A percentile compares a stretch with the other conserved stretches of the same genome.
These are phyloP conservation scores for Hyaloraphidium curvatum DNA, from an alignment of 192 early-diverging fungal genomes.

Conservation along the genomic window DNA sequence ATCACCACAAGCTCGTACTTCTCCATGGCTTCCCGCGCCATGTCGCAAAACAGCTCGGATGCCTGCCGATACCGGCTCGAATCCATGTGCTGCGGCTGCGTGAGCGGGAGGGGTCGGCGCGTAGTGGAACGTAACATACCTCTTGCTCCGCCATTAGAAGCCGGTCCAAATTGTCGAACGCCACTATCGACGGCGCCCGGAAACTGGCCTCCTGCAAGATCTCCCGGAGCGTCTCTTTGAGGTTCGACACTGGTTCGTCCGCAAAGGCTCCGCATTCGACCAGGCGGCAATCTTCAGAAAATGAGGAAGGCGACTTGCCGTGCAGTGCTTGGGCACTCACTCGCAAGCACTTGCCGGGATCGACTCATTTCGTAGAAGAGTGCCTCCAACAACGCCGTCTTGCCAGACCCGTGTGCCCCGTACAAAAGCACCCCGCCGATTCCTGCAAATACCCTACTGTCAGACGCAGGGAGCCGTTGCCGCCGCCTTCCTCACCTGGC, in stretches of 20 bases:
- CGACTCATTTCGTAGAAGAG: no score
- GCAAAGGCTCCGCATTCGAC: constrained; percentile 36
- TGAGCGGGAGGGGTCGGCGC: constrained; percentile 37
- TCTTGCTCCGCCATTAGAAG: constrained; percentile 53
- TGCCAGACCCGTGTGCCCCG: no score
- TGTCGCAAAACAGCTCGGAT: constrained; percentile 38
- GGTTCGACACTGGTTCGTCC: constrained; percentile 30
- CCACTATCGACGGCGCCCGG: constrained; percentile 46
- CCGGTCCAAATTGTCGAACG: constrained; percentile 58
- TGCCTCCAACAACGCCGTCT: no score
- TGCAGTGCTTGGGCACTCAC: no score
- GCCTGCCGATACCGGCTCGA: no score
- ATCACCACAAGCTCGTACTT: constrained; percentile 26
- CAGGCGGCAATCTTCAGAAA: constrained; percentile 30
- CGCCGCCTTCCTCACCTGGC: no score
- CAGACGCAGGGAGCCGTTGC: no score
- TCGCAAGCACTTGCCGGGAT: no score
- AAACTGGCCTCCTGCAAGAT: constrained; percentile 44
- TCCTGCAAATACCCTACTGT: no score
- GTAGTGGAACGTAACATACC: constrained; percentile 15
- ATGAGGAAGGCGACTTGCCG: no score
- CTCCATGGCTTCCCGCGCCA: constrained; percentile 22
- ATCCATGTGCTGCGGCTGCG: no score
- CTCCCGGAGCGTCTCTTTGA: constrained; percentile 35
- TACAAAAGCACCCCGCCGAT: no score